Evolutionary conservation across 2,329 filamentous ascomycete genomes (phyloP), one percentile per base, ranked within the genome.

Genomic region (Calonectria hongkongensis): DNA sequence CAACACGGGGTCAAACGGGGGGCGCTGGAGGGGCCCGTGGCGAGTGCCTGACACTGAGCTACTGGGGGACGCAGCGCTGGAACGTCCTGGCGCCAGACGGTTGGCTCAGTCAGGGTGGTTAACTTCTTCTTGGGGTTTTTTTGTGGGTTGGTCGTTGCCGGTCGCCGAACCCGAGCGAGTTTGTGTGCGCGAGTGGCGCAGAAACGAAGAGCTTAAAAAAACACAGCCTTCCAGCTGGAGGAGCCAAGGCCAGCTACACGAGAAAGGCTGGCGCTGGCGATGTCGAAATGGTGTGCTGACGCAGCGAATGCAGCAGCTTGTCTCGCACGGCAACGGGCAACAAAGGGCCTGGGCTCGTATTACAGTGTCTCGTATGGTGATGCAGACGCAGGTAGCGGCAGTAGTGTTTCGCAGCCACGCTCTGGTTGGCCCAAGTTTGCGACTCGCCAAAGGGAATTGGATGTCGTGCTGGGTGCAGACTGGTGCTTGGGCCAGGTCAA

Each of bases 241-340:
- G 41, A 47, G 41, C 39, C 25, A 39, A 62, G 28, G 50, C 56
- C 41, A 50, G 33, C 43, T 51, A 72, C 70, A 72, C 70, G 70
- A 72, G 58, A 54, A 25, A 25, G 36, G 58, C 12, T 58, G 66
- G 48, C 33, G 33, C n/a, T 33, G 58, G 39, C 41, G 58, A 47
- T n/a, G 56, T 41, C 15, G 58, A 41, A 58, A 56, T 68, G 70
- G 65, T 68, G 58, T 68, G 70, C 70, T 71, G 65, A 71, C 70
- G 58, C 70, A 50, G 56, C 33, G 47, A 30, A 30, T 33, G 54
- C 58, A 68, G 51, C 58, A 36, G 41, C 48, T n/a, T 63, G 68
- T 70, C 50, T 65, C 27, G 41, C 47, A 51, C 66, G n/a, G 54
- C 28, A 50, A 48, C 66, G 28, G 54, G 41, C 18, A 66, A 2